These are phyloP conservation scores for Fusarium kyushuense DNA, from an alignment of 2,329 filamentous ascomycete species.

Conservation along the genomic window DNA sequence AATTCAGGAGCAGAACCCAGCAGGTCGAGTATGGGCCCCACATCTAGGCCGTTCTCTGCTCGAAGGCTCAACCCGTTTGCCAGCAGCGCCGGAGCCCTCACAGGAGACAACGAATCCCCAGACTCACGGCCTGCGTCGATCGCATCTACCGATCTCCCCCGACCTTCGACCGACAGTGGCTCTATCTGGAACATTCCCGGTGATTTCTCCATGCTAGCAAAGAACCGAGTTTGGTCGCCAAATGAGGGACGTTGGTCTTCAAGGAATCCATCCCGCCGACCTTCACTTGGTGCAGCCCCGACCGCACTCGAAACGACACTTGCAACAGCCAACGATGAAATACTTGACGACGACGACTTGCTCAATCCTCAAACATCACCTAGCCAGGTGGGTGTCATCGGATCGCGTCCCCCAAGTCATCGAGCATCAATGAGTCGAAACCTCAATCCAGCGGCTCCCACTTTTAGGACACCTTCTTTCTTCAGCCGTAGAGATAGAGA, in stretches of 20 bases:
- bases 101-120: conserved; percentile 67
- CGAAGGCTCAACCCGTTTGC: conserved; percentile 62
- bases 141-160: conserved; percentile 76
- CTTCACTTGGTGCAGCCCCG: conserved; percentile 83
- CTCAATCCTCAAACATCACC: conserved; percentile 65
- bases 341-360: conserved; percentile 68
- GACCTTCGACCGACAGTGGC: conserved; percentile 82
- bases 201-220: conserved; percentile 60
- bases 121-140: conserved; percentile 77
- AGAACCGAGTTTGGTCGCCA: conserved; percentile 74
- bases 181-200: conserved; percentile 76
- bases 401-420: conserved; percentile 73
- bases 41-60: conserved; percentile 56
- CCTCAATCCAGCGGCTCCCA: conserved; percentile 89
- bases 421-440: conserved; percentile 65
- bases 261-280: conserved; percentile 80
- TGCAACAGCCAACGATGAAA: conserved; percentile 73
- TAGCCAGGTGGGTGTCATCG: conserved; percentile 78
- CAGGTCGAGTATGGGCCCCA: conserved; percentile 47
- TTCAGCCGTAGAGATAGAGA: conserved; percentile 62
- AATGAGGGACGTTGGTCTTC: conserved; percentile 66
- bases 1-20: conserved; percentile 61
- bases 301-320: conserved; percentile 70
- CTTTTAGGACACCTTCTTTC: conserved; percentile 82
- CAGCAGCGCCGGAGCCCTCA: conserved; percentile 62